Base-by-base conservation (phyloP, 306 rosid genomes). In the Prunus mongolica region DNA sequence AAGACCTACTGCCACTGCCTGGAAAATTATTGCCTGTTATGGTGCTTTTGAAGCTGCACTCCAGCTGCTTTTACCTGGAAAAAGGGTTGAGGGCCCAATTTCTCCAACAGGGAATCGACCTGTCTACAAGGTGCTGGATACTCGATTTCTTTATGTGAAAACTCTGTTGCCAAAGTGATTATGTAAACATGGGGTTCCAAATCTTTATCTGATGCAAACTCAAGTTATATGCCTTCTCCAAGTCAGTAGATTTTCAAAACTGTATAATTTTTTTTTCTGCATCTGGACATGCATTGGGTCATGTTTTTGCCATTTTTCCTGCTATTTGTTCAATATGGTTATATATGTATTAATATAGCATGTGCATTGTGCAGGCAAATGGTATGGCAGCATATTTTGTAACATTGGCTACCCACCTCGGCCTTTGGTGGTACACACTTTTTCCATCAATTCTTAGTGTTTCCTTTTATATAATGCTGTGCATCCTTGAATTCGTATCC, bases 61-160 rank as follows among this genome's bases (percentile, higher is more conserved):
- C 84, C 97, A 85, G 72, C 96, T 95, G 69, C 88, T 95, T 83
- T 82, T 95, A 2, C 98, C 98, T 15, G 97, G 90, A 3, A 52
- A 84, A 51, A 90, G 78, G 34, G 93, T 95, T 3, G 85, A 89
- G 64, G 98, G 98, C 27, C 98, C 98, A 3, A 58, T 95, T 65
- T 92, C 98, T 67, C 97, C 98, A 0, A n/a, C 88, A 6, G 97
- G 97, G 34, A 87, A 95, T 18, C 87, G 71, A 13, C 98, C 98
- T 83, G 85, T 95, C 7, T 92, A 95, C 87, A 95, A 95, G 98
- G 98, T 93, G 30, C 25, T 71, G 19, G 74, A 50, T 27, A 41
- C 62, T 69, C 15, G 2, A 25, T 69, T 24, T 50, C 14, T 80
- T n/a, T 47, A 9, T 22, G 47, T 14, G 13, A 25, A 15, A 51